These are phyloP conservation scores for Pogostemon cablin DNA, from an alignment of 257 asterid species.

Conservation along the genomic window DNA sequence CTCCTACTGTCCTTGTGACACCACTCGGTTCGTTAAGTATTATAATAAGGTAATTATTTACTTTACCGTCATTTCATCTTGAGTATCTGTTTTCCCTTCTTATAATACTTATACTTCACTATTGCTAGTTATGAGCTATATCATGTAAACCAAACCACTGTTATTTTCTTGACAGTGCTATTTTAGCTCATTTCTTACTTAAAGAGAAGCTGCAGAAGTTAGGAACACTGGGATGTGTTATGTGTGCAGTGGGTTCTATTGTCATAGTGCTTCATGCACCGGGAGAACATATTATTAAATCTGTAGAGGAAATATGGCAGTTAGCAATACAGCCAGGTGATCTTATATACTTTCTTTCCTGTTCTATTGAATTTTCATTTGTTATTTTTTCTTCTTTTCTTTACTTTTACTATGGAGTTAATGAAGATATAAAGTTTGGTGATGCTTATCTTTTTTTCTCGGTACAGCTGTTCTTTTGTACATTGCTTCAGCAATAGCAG, in stretches of 20 bases:
- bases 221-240: slow-evolving; percentile 75
- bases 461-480: slow-evolving; percentile 71
- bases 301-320: slow-evolving; percentile 83
- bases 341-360: background rate
- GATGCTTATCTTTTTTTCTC: slow-evolving; percentile 24
- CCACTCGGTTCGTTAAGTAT: slow-evolving; percentile 87
- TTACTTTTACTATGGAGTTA: background rate
- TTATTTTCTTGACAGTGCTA: slow-evolving; percentile 56
- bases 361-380: background rate
- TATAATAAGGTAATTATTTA: slow-evolving; percentile 61
- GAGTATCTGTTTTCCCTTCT: background rate
- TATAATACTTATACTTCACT: background rate
- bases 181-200: slow-evolving; percentile 76
- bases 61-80: background rate
- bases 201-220: slow-evolving; percentile 65
- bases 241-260: slow-evolving; percentile 75
- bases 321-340: slow-evolving; percentile 80
- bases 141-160: slow-evolving; percentile 16
- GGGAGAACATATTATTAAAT: slow-evolving; percentile 68
- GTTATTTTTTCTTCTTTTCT: background rate
- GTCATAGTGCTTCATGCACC: slow-evolving; percentile 91
- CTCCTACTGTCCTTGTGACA: slow-evolving; percentile 87
- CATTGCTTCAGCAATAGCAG: slow-evolving; percentile 67
- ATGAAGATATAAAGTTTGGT: background rate
- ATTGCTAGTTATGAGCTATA: background rate